Percentiles rank a stretch among this genome's conserved stretches.
Conservation (phyloP, 2,329 filamentous ascomycete species). For the Cercospora sp. region DNA sequence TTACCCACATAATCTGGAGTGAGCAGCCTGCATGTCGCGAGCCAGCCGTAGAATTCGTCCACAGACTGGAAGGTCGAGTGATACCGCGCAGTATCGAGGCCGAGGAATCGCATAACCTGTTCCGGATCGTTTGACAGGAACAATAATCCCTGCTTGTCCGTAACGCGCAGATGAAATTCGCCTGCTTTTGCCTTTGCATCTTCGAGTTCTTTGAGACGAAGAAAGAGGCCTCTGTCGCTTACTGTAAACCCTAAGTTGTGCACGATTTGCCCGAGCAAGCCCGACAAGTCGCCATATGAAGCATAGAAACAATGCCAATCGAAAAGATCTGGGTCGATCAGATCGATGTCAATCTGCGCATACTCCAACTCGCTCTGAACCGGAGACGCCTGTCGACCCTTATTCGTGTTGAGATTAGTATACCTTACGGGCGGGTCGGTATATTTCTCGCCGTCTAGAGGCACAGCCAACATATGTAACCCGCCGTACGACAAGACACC, state of each 20-base stretch:
- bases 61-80: slow-evolving; percentile 56
- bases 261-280: slow-evolving; percentile 64
- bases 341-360: slow-evolving; percentile 69
- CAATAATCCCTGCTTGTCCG: slow-evolving; percentile 54
- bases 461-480: slow-evolving; percentile 28
- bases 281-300: slow-evolving; percentile 72
- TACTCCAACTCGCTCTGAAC: slow-evolving; percentile 30
- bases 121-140: slow-evolving; percentile 60
- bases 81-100: slow-evolving; percentile 56
- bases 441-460: slow-evolving; percentile 22
- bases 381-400: slow-evolving; percentile 4
- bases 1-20: slow-evolving; percentile 42
- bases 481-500: slow-evolving; percentile 27
- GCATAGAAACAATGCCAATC: slow-evolving; percentile 68
- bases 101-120: slow-evolving; percentile 63
- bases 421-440: slow-evolving; percentile 18
- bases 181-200: slow-evolving; percentile 54
- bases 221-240: slow-evolving; percentile 62
- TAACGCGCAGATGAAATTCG: slow-evolving; percentile 20
- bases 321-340: slow-evolving; percentile 51
- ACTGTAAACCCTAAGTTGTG: slow-evolving; percentile 66
- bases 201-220: slow-evolving; percentile 71
- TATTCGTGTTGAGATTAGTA: slow-evolving; percentile 15
- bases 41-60: slow-evolving; percentile 64
- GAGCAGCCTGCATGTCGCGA: slow-evolving; percentile 61